Base-by-base conservation (phyloP, 441 rosid genomes). In the Hura crepitans region DNA sequence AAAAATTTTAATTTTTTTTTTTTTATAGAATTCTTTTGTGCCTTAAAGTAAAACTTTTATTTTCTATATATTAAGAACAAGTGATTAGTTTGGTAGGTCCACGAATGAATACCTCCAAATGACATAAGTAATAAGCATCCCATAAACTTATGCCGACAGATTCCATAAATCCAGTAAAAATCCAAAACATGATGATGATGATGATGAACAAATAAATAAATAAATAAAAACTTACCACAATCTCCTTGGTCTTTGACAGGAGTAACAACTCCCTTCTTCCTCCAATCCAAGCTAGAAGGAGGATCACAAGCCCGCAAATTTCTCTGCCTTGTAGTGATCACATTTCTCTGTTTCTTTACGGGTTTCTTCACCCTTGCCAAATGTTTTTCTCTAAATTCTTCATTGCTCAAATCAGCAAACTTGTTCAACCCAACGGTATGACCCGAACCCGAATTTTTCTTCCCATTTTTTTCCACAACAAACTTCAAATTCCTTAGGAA, bases 381-480 rank as follows among this genome's bases (percentile, higher is more conserved):
- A 76, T 78, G 76, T n/a, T 18, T 50, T 60, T 77, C 45, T 55
- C 61, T 74, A 62, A 86, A 89, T 83, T 89, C 94, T 77, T 84
- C 91, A 68, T 83, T 89, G 81, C 85, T 83, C 81, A 89, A 47
- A 64, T 89, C 94, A 14, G 94, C 91, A 61, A 89, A 89, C 82
- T 78, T 81, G 80, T 86, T 89, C 72, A 89, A 55, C 28, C 94
- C 94, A 39, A 85, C 86, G 1, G 6, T n/a, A 23, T 79, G 83
- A 14, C 75, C 68, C 14, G 20, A 27, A 30, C n/a, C 22, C 17
- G 66, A 22, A 3, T 18, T 62, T 33, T 68, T 75, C 22, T 31
- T n/a, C 18, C 64, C 72, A 62, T 77, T 79, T 69, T 66, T 82
- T 60, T 81, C 84, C 2, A 86, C n/a, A 13, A 89, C 75, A 74